Percentiles rank a stretch among this genome's conserved stretches.
Conservation (phyloP, 2,329 filamentous ascomycete genomes). For the Aureobasidium vineae region DNA sequence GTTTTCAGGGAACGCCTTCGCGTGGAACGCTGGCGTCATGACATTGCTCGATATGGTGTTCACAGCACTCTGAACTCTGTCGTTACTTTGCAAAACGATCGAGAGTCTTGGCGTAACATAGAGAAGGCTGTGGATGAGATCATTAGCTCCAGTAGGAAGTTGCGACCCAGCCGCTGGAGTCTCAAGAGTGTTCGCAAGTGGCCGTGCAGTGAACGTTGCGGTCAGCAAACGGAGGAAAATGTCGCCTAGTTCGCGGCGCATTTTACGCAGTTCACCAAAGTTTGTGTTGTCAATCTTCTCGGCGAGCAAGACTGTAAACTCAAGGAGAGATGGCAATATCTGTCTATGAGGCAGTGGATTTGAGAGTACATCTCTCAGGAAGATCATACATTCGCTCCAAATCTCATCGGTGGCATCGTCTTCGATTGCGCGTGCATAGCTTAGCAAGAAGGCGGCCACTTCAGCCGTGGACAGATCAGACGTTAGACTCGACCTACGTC, state of each 20-base stretch:
- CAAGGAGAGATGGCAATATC: constrained; percentile 77
- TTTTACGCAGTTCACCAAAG: constrained; percentile 89
- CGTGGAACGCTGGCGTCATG: constrained; percentile 75
- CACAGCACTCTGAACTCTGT: constrained; percentile 76
- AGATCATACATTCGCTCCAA: constrained; percentile 90
- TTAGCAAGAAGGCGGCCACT: constrained; percentile 82
- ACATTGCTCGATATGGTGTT: constrained; percentile 79
- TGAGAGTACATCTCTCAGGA: constrained; percentile 81
- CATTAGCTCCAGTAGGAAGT: constrained; percentile 49
- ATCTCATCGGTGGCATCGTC: constrained; percentile 99
- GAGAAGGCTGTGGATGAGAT: constrained; percentile 76
- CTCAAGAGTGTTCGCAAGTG: constrained; percentile 14
- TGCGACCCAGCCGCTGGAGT: constrained; percentile 45
- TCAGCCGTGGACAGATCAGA: constrained; percentile 80
- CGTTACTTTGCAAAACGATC: constrained; percentile 79
- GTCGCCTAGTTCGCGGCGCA: constrained; percentile 87
- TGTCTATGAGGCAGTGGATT: constrained; percentile 96
- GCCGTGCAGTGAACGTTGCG: constrained; percentile 86
- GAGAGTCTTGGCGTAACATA: constrained; percentile 76
- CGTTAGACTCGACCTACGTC: constrained; percentile 82
- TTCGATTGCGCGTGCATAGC: constrained; percentile 85
- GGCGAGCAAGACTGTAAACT: constrained; percentile 85
- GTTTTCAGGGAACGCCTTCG: constrained; percentile 83
- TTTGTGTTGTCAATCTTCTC: constrained; percentile 98
- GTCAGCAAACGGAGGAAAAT: constrained; percentile 83